Evolutionary conservation across 306 rosid species (phyloP).

Genomic region (Albizia julibrissin): DNA sequence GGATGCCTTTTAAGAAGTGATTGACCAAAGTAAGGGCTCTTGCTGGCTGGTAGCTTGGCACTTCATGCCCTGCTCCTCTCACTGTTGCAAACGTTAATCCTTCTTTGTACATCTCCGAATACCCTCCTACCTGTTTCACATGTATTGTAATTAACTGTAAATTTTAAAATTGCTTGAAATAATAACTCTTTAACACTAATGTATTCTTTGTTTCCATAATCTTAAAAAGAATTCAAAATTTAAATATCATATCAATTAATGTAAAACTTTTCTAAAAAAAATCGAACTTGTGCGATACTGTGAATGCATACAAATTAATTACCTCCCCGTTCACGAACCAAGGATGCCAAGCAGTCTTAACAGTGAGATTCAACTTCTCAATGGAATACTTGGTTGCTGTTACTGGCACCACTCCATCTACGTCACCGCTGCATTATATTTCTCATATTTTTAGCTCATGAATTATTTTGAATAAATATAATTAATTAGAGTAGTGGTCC

Average conservation of each 20-base stretch:
- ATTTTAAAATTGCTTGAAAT: too few relatives aligned
- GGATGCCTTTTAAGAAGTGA: constrained; percentile 65
- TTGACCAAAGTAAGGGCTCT: constrained; percentile 70
- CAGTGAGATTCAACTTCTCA: constrained; percentile 57
- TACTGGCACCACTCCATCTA: constrained; percentile 84
- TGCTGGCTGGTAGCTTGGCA: constrained; percentile 77
- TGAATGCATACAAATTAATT: background rate
- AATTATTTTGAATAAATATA: background rate
- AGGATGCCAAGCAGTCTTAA: constrained; percentile 62
- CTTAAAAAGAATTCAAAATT: too few relatives aligned
- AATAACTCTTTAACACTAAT: too few relatives aligned
- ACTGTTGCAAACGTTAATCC: constrained; percentile 70
- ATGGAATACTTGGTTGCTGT: constrained; percentile 88
- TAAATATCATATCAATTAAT: too few relatives aligned
- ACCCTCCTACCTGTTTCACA: constrained; percentile 66
- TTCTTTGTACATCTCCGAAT: constrained; percentile 59
- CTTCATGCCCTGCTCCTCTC: constrained; percentile 88
- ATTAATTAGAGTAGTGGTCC: too few relatives aligned
- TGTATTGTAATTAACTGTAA: too few relatives aligned
- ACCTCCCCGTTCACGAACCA: constrained; percentile 77
- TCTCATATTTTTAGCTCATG: background rate
- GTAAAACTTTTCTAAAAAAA: too few relatives aligned
- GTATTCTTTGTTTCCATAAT: too few relatives aligned
- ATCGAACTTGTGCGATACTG: background rate
- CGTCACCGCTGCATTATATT: constrained; percentile 62